Evolutionary conservation across 371 early-diverging fungal species (phyloP).

Genomic region (Apophysomyces elegans): DNA sequence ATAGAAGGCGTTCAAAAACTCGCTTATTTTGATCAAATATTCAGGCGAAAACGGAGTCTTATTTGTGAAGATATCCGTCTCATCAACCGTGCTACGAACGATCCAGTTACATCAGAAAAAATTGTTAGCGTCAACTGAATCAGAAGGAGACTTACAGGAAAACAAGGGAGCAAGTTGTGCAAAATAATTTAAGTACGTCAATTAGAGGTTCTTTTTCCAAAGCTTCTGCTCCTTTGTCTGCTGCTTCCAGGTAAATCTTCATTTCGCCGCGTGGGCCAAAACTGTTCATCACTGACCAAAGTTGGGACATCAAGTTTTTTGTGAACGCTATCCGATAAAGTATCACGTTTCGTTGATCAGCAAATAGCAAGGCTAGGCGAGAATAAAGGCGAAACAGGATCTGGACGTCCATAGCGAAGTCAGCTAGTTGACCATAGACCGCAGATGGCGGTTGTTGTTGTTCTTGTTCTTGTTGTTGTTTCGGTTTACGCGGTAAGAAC

Average conservation of each 20-base stretch:
- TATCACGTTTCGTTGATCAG: conserved; percentile 54
- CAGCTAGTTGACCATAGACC: conserved; percentile 14
- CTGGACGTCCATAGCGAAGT: conserved; percentile 56
- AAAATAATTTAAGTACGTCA: conserved; percentile 63
- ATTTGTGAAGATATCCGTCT: conserved; percentile 78
- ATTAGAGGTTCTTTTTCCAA: conserved; percentile 65
- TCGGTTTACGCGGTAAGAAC: conserved; percentile 12
- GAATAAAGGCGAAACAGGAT: conserved; percentile 58
- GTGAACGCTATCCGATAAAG: conserved; percentile 64
- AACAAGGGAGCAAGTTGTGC: conserved; percentile 60
- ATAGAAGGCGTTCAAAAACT: conserved; percentile 69
- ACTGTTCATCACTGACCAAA: conserved; percentile 66
- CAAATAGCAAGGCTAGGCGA: conserved; percentile 45
- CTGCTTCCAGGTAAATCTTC: conserved; percentile 61
- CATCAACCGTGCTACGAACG: conserved; percentile 68
- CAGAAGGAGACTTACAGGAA: conserved; percentile 40
- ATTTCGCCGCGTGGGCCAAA: conserved; percentile 64
- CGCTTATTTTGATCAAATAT: conserved; percentile 59
- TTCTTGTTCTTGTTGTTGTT: neutral
- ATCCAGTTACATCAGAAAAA: neutral
- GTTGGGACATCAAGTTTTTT: conserved; percentile 55
- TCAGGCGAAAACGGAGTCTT: conserved; percentile 58
- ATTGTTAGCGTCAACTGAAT: neutral
- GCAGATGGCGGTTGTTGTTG: conserved; percentile 3
- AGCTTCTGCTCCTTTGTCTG: conserved; percentile 39